Conservation (phyloP, 768 basidiomycete genomes). For the Suillus cothurnatus region DNA sequence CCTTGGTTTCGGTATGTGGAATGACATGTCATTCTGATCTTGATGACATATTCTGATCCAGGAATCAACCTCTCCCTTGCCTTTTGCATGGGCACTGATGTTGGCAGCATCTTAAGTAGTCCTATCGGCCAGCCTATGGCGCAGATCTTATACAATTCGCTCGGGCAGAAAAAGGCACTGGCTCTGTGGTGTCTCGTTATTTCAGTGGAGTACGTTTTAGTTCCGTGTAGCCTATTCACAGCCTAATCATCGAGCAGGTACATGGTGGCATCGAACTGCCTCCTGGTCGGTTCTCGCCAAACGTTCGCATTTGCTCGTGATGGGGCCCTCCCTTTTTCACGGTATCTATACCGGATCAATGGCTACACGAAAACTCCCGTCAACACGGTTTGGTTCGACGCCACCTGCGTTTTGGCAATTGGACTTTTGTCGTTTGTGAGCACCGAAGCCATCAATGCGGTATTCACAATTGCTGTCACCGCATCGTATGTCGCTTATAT, state of each 20-base stretch:
- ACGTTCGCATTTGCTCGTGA: not conserved
- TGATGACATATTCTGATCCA: not conserved
- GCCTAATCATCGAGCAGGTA: not conserved
- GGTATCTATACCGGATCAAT: not conserved
- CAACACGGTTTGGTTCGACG: not conserved
- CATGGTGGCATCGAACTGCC: not conserved
- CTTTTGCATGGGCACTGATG: slow-evolving; percentile 1
- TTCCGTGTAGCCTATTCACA: too few species aligned
- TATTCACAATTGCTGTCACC: not conserved
- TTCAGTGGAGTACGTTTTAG: not conserved
- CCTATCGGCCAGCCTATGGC: not conserved
- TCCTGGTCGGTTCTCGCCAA: not conserved
- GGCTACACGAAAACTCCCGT: not conserved
- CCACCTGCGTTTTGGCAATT: not conserved
- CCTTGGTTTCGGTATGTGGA: not conserved
- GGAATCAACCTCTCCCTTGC: not conserved
- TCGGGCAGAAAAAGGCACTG: not conserved
- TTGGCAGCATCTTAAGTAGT: not conserved
- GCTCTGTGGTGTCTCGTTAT: not conserved
- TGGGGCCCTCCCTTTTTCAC: not conserved
- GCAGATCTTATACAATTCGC: not conserved
- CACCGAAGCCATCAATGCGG: not conserved
- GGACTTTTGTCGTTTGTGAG: not conserved
- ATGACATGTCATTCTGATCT: not conserved
- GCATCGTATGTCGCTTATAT: not conserved